Evolutionary conservation across 2,329 filamentous ascomycete species (phyloP), one percentile per base, ranked within the genome.

Genomic region (Venturia pyrina): DNA sequence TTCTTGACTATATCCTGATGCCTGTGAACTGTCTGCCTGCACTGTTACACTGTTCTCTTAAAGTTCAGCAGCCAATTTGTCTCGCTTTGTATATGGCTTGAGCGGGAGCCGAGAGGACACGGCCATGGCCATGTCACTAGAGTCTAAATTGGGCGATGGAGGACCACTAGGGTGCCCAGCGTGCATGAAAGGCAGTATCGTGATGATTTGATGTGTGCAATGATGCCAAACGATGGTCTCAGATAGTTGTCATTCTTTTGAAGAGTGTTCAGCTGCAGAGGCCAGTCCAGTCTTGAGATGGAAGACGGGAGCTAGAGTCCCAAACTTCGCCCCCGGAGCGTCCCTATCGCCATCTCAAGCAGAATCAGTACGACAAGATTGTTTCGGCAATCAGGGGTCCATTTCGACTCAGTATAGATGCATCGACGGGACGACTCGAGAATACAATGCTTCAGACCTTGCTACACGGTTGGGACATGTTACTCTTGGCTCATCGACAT

Each of bases 281-380:
- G 53, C 28, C 28, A 37, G 50, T 37, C 50, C n/a, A 21, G 50
- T 34, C 50, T 48, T 24, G 48, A 53, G 48, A 10, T 53, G 17
- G 53, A 59, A 59, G 53, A 59, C 53, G 53, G 53, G 53, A 59
- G 53, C 53, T 10, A 28, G 48, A 53, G 28, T 59, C 28, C 53
- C 53, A 37, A 59, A 59, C 53, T 37, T 59, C 15, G 53, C 32
- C 15, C 21, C 21, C 15, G 24, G 28, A 21, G 11, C 32, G 13
- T 37, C 28, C 13, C 28, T 37, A 4, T 59, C 53, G 53, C 53
- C 53, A 59, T 59, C 17, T 37, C 6, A 10, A 59, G 8, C 53
- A 37, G 17, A 59, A 59, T 3, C 53, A 37, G 32, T 1, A 56
- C 4, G 28, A 56, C 50, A 56, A 19, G 24, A 56, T 32, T 34